phyloP scores from a whole-genome alignment of 345 rosid genomes.

The Streptanthus diversifolius region DNA sequence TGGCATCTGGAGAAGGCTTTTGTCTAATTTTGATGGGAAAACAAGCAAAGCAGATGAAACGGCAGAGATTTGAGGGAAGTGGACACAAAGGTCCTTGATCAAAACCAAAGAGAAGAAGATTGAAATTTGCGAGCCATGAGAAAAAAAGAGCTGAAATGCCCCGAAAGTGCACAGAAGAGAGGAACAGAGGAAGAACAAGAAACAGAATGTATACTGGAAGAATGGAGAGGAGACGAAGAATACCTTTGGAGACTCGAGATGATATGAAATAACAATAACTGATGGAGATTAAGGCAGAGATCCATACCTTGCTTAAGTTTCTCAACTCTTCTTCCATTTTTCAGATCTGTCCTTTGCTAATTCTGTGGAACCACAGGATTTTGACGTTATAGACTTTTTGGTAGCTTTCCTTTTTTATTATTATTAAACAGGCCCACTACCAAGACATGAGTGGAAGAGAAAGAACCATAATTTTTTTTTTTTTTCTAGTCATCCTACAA shows the following conservation, averaged over 20 bases:
- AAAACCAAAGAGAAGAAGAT: conserved; percentile 66
- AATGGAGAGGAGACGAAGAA: conserved; percentile 48
- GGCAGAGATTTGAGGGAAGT: conserved; percentile 37
- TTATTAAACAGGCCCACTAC: conserved; percentile 4
- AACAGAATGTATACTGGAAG: conserved; percentile 47
- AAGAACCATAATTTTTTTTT: not conserved
- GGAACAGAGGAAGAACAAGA: conserved; percentile 45
- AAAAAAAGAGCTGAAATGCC: conserved; percentile 45
- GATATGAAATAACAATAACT: conserved; percentile 48
- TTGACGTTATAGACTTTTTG: not conserved
- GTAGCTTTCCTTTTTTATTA: not conserved
- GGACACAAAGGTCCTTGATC: conserved; percentile 57
- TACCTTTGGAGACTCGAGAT: conserved; percentile 41
- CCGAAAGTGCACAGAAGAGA: conserved; percentile 36
- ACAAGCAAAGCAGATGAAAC: conserved; percentile 54
- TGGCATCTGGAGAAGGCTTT: conserved; percentile 14
- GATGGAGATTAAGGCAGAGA: conserved; percentile 35
- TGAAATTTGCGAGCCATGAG: conserved; percentile 57
- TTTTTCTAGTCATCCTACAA: conserved; percentile 10
- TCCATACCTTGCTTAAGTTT: conserved; percentile 51
- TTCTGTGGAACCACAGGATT: not conserved
- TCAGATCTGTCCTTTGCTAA: conserved; percentile 19
- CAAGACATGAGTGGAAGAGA: not conserved
- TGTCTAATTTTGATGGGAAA: conserved; percentile 51
- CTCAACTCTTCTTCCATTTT: conserved; percentile 28